A percentile compares a stretch with the other conserved stretches of the same genome.
phyloP scores from a whole-genome alignment of 2,329 filamentous ascomycete genomes.

The Venturia oleaginea region DNA sequence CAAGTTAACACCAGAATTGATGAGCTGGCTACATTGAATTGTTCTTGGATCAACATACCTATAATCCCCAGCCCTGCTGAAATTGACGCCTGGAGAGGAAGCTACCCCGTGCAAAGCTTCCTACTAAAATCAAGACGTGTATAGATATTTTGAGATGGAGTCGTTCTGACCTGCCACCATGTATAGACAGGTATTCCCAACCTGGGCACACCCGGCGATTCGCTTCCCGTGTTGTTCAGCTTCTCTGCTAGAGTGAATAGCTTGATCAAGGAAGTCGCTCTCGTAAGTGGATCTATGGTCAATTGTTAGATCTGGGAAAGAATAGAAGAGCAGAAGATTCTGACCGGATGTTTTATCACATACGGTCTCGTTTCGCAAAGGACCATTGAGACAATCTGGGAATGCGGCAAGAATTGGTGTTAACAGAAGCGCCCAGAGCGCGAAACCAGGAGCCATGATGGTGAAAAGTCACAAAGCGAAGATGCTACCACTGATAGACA shows the following conservation, averaged over 20 bases:
- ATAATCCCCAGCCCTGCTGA: slow-evolving; percentile 42
- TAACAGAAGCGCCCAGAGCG: neutral
- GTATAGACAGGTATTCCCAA: slow-evolving; percentile 50
- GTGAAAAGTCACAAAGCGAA: neutral
- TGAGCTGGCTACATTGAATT: neutral
- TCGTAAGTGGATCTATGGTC: slow-evolving; percentile 23
- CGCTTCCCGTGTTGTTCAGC: slow-evolving; percentile 44
- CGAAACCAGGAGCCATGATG: neutral
- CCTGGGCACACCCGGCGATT: slow-evolving; percentile 42
- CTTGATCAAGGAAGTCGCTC: slow-evolving; percentile 41
- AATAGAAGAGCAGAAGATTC: neutral
- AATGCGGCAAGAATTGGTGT: slow-evolving; percentile 23
- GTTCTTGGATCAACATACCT: slow-evolving; percentile 17
- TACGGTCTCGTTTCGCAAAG: slow-evolving; percentile 40
- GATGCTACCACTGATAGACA: no score
- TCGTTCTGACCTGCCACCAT: slow-evolving; percentile 41
- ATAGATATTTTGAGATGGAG: neutral
- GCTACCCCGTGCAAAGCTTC: slow-evolving; percentile 56
- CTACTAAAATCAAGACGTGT: neutral
- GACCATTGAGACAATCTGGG: slow-evolving; percentile 44
- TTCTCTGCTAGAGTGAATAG: slow-evolving; percentile 46
- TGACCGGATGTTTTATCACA: slow-evolving; percentile 37
- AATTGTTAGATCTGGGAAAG: slow-evolving; percentile 10
- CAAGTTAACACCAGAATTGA: neutral
- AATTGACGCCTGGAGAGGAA: slow-evolving; percentile 44